These are phyloP conservation scores for Stereum hirsutum DNA, from an alignment of 1,284 basidiomycete species.

Conservation along the genomic window DNA sequence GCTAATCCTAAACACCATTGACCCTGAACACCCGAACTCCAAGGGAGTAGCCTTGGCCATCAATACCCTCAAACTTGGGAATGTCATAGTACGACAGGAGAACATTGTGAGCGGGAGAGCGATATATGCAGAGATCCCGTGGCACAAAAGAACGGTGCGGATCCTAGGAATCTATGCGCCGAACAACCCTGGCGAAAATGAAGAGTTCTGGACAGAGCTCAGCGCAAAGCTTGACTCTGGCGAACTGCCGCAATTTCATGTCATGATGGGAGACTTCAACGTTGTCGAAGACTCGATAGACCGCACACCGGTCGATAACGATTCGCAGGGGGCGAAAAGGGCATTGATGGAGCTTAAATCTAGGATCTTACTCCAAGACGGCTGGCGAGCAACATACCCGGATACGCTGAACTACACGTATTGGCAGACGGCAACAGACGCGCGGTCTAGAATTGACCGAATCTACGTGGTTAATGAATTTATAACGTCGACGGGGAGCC, in stretches of 20 bases:
- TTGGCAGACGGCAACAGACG: too few relatives aligned
- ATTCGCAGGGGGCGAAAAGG: constrained; percentile 8
- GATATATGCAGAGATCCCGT: constrained; percentile 11
- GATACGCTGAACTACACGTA: not conserved
- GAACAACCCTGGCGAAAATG: constrained; percentile 18
- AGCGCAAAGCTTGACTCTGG: constrained; percentile 5
- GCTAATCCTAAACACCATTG: constrained; percentile 5
- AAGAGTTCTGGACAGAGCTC: constrained; percentile 20
- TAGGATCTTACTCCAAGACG: not conserved
- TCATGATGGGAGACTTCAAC: constrained; percentile 33
- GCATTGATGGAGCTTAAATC: constrained; percentile 11
- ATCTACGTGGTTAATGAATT: not conserved
- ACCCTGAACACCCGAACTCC: not conserved
- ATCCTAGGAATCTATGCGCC: constrained; percentile 29
- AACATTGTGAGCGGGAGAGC: constrained; percentile 24
- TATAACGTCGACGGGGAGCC: not conserved
- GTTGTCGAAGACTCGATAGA: constrained; percentile 29
- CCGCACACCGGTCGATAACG: constrained; percentile 11
- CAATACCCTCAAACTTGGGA: constrained; percentile 18
- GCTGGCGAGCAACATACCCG: not conserved
- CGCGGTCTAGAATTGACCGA: not conserved
- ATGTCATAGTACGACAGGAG: constrained; percentile 1
- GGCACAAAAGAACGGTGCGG: constrained; percentile 10
- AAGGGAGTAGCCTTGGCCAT: constrained; percentile 26
- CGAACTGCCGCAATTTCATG: constrained; percentile 15